Evolutionary conservation across 768 basidiomycete species (phyloP), one percentile per base, ranked within the genome.

Genomic region (Tylopilus sp.): DNA sequence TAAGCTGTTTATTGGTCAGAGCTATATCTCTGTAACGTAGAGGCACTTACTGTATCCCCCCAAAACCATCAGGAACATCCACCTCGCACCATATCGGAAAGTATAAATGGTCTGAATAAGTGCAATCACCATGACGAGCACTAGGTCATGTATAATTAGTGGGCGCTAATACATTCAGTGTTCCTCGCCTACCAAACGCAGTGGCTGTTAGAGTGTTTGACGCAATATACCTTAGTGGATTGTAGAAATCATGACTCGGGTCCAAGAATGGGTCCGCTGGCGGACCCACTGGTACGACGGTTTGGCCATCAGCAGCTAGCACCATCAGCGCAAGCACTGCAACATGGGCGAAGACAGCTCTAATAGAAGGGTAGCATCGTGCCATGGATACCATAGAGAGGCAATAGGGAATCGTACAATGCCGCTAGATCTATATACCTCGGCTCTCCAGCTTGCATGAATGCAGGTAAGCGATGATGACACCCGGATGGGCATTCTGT

Each of bases 41-140:
- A 6, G 0, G 71, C n/a, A 48, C 80, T 43, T 50, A 78, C 83
- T 76, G 63, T 78, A 82, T 28, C 72, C 74, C n/a, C 85, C 85
- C 51, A 87, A 77, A 6, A 78, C 72, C 78, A 86, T 81, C 17
- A 75, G 65, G 29, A 82, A 61, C 85, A 87, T 86, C 69, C 75
- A 85, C 55, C 72, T 78, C 6, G 78, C 76, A 4, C 82, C 78
- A 48, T 72, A 77, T 51, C 69, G 74, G 60, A 64, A 67, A 13
- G 75, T 73, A 37, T 70, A 72, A 45, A 64, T 72, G 7, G 77
- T 72, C 60, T 84, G 81, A 3, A 66, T 46, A 21, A 83, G 48
- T 22, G 73, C 81, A 22, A 74, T 71, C 16, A 65, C 10, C 9
- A 80, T 50, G 6, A 80, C 60, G 17, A 55, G 64, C 71, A 75